Conservation (phyloP, 2,329 filamentous ascomycete species). For the Alternaria sp. region DNA sequence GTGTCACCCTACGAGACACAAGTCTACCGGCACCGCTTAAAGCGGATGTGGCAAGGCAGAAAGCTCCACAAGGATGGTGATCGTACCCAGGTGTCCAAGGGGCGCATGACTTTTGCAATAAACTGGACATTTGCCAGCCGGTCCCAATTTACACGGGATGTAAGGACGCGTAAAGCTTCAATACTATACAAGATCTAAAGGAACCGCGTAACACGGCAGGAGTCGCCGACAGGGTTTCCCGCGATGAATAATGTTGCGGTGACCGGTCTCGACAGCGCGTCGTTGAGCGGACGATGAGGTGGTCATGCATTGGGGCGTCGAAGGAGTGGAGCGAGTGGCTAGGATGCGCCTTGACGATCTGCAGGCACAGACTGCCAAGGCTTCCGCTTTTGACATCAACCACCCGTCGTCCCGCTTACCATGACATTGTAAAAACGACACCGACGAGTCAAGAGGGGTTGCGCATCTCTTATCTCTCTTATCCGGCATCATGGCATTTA, state of each 20-base stretch:
- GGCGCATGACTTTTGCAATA: slow-evolving; percentile 24
- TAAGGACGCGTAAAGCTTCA: slow-evolving; percentile 10
- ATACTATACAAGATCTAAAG: slow-evolving; percentile 8
- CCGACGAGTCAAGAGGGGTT: not conserved
- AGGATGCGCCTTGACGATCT: slow-evolving; percentile 24
- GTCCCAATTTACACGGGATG: slow-evolving; percentile 20
- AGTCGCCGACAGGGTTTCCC: not conserved
- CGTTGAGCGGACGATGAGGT: slow-evolving; percentile 31
- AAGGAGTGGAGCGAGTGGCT: slow-evolving; percentile 28
- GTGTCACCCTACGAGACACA: slow-evolving; percentile 1
- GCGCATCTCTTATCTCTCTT: not conserved
- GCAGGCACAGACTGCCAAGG: slow-evolving; percentile 35
- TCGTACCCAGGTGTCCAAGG: slow-evolving; percentile 18
- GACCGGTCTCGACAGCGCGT: slow-evolving; percentile 17
- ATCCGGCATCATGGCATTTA: not conserved
- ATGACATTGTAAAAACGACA: slow-evolving; percentile 1
- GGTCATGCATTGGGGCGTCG: slow-evolving; percentile 32
- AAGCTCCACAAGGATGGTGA: slow-evolving; percentile 20
- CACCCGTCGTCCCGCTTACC: slow-evolving; percentile 19
- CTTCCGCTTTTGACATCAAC: slow-evolving; percentile 17
- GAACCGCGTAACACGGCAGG: slow-evolving; percentile 12
- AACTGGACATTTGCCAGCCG: slow-evolving; percentile 21
- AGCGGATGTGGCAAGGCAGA: slow-evolving; percentile 12
- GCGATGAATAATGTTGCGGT: slow-evolving; percentile 6
- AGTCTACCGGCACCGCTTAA: slow-evolving; percentile 4